Conservation (phyloP, 2,329 filamentous ascomycete species). For the Fusarium tupiense region DNA sequence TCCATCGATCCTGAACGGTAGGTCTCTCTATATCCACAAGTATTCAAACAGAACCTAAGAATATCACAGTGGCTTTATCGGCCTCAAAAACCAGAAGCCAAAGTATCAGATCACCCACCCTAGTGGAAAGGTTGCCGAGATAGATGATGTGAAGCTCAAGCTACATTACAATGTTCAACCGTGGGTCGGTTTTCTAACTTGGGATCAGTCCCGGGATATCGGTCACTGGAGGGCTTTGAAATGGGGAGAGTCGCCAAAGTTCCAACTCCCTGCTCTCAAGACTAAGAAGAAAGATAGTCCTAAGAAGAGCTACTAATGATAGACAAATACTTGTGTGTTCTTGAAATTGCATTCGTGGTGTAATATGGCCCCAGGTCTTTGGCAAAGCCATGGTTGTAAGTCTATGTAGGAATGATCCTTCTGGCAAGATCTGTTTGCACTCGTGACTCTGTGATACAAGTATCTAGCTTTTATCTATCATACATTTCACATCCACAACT, state of each 20-base stretch:
- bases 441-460: conserved; percentile 40
- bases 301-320: conserved; percentile 31
- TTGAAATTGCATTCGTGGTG: conserved; percentile 13
- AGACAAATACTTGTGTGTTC: neutral
- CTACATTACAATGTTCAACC: conserved; percentile 98
- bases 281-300: conserved; percentile 56
- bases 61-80: conserved; percentile 71
- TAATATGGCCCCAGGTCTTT: conserved; percentile 31
- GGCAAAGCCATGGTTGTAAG: neutral
- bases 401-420: neutral
- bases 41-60: conserved; percentile 7
- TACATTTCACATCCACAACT: conserved; percentile 28
- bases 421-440: conserved; percentile 16
- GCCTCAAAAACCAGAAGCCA: conserved; percentile 84
- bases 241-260: conserved; percentile 71
- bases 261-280: conserved; percentile 74
- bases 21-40: conserved; percentile 15
- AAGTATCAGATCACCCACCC: conserved; percentile 99
- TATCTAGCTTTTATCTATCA: conserved; percentile 36
- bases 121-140: conserved; percentile 77
- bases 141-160: conserved; percentile 78
- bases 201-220: conserved; percentile 71
- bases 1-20: conserved; percentile 67
- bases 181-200: conserved; percentile 89
- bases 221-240: conserved; percentile 72